Evolutionary conservation across 768 basidiomycete genomes (phyloP), one percentile per base, ranked within the genome.

Genomic region (Mycena alexandri): DNA sequence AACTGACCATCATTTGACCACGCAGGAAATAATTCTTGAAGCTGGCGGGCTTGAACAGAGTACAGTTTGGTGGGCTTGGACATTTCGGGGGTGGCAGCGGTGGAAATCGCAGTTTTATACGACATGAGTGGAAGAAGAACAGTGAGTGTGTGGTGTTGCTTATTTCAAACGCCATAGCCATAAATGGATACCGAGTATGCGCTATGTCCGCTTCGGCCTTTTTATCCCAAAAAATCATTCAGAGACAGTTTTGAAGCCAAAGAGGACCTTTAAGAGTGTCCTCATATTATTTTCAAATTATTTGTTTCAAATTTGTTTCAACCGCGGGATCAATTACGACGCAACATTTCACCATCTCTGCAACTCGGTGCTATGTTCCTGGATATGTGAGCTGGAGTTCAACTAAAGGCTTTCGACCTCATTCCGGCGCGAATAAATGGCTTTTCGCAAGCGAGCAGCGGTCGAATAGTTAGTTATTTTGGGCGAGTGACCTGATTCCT

Each of bases 21-120:
- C 71, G 74, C 65, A 6, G 93, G 88, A 73, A 93, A 94, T 65
- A 86, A 76, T 74, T 94, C 93, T 76, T 89, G 87, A 8, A 95
- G 87, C 54, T 88, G 86, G 33, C 81, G 79, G 11, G 88, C 86
- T 71, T 93, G 82, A 0, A 79, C 19, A 56, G 84, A 85, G 73
- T 83, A 89, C 11, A 38, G 38, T 38, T 38, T 38, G 10, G 38
- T 14, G 14, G 38, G 38, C 75, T 87, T 89, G 64, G 76, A 73
- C 63, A 79, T 71, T 46, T 81, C 81, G 60, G 76, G 59, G 38
- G 75, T 65, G 38, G 79, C 76, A 71, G 83, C 76, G 43, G 80
- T 60, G 68, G 81, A 82, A 70, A 83, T 79, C 64, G 83, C 80
- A 70, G 83, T 80, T 79, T 88, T 87, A 80, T 85, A 83, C 79